Conservation (phyloP, 345 rosid species). For the Lenwebbia sp. region DNA sequence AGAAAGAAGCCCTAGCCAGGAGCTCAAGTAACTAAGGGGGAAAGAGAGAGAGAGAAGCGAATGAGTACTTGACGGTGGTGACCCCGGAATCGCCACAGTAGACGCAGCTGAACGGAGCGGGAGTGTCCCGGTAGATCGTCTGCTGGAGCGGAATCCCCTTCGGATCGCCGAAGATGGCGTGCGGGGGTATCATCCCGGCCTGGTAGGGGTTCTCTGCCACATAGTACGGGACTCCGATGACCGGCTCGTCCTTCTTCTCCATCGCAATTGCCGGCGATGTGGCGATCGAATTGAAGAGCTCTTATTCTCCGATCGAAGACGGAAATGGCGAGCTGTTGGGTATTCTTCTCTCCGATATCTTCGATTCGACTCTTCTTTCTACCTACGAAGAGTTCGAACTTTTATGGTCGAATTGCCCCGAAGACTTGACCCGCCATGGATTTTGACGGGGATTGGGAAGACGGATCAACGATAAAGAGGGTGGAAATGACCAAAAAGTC, state of each 20-base stretch:
- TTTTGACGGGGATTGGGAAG: background rate
- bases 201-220: conserved; percentile 58
- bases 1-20: background rate
- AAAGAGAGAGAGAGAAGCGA: background rate
- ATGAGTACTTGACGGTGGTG: conserved; percentile 55
- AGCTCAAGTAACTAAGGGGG: background rate
- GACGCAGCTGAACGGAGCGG: conserved; percentile 85
- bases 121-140: conserved; percentile 81
- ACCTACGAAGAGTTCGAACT: background rate
- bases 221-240: conserved; percentile 65
- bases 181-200: conserved; percentile 60
- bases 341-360: background rate
- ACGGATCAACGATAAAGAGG: background rate
- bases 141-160: conserved; percentile 73
- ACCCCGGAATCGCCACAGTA: conserved; percentile 72
- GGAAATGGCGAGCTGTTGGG: background rate
- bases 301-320: background rate
- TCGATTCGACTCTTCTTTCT: background rate
- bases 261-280: conserved; percentile 2
- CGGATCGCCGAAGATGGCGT: conserved; percentile 65
- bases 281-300: background rate
- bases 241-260: conserved; percentile 48
- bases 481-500: background rate
- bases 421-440: background rate
- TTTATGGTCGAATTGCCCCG: background rate